Evolutionary conservation across 1,139 yeast genomes (phyloP).

Genomic region (Lodderomyces theae): DNA sequence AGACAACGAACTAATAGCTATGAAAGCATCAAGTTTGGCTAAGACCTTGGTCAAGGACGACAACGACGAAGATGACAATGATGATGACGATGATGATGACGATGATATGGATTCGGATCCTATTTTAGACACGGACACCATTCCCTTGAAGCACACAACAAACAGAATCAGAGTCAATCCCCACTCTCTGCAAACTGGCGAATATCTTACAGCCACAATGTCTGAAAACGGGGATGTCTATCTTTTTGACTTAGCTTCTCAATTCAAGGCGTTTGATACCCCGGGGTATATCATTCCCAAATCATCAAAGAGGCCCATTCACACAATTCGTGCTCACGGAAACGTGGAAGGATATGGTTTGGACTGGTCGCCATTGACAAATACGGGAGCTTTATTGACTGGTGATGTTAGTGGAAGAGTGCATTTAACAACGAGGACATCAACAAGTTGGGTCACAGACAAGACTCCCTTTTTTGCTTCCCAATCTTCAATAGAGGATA

Average conservation of each 20-base stretch:
- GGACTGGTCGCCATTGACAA: slow-evolving; percentile 91
- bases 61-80: slow-evolving; percentile 63
- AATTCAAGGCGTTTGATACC: slow-evolving; percentile 76
- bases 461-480: slow-evolving; percentile 72
- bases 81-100: slow-evolving; percentile 70
- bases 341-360: slow-evolving; percentile 95
- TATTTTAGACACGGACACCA: slow-evolving; percentile 74
- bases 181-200: slow-evolving; percentile 70
- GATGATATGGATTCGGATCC: slow-evolving; percentile 72
- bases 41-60: slow-evolving; percentile 85
- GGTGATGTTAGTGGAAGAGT: slow-evolving; percentile 90
- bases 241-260: slow-evolving; percentile 75
- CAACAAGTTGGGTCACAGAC: slow-evolving; percentile 84
- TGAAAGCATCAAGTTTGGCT: slow-evolving; percentile 77
- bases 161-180: slow-evolving; percentile 88
- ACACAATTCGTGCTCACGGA: slow-evolving; percentile 88
- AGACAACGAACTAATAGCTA: slow-evolving; percentile 82
- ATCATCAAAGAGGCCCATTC: slow-evolving; percentile 71
- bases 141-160: slow-evolving; percentile 79
- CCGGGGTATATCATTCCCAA: slow-evolving; percentile 86
- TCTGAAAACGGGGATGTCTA: slow-evolving; percentile 87
- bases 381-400: slow-evolving; percentile 76
- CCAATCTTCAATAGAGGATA: slow-evolving; percentile 83
- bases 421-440: slow-evolving; percentile 72
- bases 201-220: slow-evolving; percentile 85